A percentile compares a stretch with the other conserved stretches of the same genome.
Evolutionary conservation across 225 moss, liverwort and hornwort genomes (phyloP).

Genomic region (Sphagnum contortum): DNA sequence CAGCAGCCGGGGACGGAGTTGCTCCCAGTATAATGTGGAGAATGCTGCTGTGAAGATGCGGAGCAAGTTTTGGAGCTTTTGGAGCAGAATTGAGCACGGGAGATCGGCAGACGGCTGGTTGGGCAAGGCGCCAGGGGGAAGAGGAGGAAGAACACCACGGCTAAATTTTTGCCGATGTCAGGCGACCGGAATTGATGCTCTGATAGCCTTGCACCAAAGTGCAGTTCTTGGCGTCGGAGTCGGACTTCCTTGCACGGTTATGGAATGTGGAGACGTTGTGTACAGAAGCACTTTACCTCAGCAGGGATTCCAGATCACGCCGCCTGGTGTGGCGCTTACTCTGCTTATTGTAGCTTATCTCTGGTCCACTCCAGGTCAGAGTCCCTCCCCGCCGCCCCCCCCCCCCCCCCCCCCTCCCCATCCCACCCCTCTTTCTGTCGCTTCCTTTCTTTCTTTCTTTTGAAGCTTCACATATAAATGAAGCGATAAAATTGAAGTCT

Average conservation of each 20-base stretch:
- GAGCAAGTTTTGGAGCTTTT: no score
- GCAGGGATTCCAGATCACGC: conserved; percentile 73
- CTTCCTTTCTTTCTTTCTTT: no score
- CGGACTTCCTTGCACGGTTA: conserved; percentile 94
- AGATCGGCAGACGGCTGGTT: no score
- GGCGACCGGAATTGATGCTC: conserved; percentile 46
- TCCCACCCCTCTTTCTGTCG: no score
- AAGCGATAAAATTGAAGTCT: no score
- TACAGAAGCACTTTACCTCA: conserved; percentile 93
- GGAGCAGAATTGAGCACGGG: no score
- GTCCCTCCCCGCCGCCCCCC: no score
- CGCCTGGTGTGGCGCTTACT: conserved; percentile 71
- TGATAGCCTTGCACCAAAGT: conserved; percentile 50
- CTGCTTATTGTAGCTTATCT: conserved; percentile 64
- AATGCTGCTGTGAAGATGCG: no score
- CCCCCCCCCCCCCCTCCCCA: no score
- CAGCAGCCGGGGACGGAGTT: no score
- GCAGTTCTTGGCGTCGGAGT: conserved; percentile 90
- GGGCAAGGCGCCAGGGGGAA: background rate
- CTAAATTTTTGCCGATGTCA: conserved; percentile 25
- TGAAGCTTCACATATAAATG: no score
- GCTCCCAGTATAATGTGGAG: no score
- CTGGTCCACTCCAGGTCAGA: conserved; percentile 76
- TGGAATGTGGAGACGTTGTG: conserved; percentile 99
- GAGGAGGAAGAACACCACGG: conserved; percentile 8